phyloP scores from a whole-genome alignment of 495 filamentous ascomycete genomes.

The Rhizodiscina lignyota region DNA sequence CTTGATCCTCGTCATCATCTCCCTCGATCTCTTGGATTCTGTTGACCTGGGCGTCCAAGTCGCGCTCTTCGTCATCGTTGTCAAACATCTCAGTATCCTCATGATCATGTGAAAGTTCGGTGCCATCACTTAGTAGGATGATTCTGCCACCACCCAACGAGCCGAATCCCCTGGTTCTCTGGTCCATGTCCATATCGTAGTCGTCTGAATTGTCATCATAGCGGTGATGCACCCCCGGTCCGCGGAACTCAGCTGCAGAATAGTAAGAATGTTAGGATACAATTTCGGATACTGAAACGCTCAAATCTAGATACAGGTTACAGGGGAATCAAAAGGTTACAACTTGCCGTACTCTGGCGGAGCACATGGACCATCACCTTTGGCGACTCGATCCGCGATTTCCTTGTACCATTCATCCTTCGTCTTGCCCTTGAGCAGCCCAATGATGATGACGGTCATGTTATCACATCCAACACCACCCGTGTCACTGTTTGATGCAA shows the following conservation, averaged over 20 bases:
- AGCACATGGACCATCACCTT: constrained; percentile 95
- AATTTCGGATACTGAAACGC: too few relatives aligned
- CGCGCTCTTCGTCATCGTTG: constrained; percentile 70
- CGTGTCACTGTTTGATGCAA: constrained; percentile 92
- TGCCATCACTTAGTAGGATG: constrained; percentile 88
- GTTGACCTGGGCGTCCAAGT: constrained; percentile 40
- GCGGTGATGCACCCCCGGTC: constrained; percentile 75
- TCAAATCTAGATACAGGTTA: constrained; percentile 1
- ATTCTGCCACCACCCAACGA: constrained; percentile 58
- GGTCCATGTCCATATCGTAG: constrained; percentile 67
- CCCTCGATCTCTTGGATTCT: constrained; percentile 16
- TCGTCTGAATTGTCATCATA: constrained; percentile 88
- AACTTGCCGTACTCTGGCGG: constrained; percentile 98
- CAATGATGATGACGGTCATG: constrained; percentile 94
- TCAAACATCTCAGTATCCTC: constrained; percentile 89
- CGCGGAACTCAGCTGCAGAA: constrained; percentile 78
- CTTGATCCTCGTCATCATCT: constrained; percentile 6
- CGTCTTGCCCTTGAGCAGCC: constrained; percentile 71
- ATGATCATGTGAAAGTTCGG: constrained; percentile 69
- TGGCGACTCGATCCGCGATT: constrained; percentile 84
- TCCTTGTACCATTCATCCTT: constrained; percentile 98
- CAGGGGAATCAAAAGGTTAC: constrained; percentile 19
- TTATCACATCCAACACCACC: constrained; percentile 98
- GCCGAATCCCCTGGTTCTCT: constrained; percentile 26
- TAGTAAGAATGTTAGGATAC: constrained; percentile 13